These are phyloP conservation scores for Globisporangium solare DNA, from an alignment of 352 stramenopile genomes.

Conservation along the genomic window DNA sequence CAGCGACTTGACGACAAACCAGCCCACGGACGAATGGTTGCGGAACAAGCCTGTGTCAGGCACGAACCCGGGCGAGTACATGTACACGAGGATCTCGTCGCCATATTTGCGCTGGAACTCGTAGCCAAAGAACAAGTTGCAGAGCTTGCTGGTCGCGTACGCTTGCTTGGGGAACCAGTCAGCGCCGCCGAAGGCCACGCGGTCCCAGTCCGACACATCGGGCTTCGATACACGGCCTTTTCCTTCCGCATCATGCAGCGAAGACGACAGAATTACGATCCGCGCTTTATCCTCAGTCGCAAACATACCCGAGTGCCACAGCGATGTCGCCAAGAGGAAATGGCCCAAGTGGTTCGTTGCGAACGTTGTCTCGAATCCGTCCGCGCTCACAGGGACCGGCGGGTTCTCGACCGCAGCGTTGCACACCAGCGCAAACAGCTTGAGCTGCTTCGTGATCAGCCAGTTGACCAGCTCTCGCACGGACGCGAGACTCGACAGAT, in stretches of 20 bases:
- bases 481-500: conserved; percentile 23
- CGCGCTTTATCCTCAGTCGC: conserved; percentile 11
- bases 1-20: conserved; percentile 24
- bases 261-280: conserved; percentile 33
- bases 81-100: conserved; percentile 22
- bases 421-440: conserved; percentile 33
- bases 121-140: conserved; percentile 39
- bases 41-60: conserved; percentile 33
- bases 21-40: conserved; percentile 23
- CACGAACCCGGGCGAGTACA: conserved; percentile 32
- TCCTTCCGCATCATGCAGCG: conserved; percentile 20
- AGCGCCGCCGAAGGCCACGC: conserved; percentile 24
- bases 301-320: conserved; percentile 23
- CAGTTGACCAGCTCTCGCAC: conserved; percentile 21
- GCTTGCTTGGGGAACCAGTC: conserved; percentile 12
- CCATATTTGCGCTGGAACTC: conserved; percentile 28
- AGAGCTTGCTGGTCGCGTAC: conserved; percentile 40
- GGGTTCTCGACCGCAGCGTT: conserved; percentile 32
- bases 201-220: conserved; percentile 29
- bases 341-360: conserved; percentile 36
- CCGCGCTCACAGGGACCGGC: conserved; percentile 11
- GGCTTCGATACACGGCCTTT: conserved; percentile 4
- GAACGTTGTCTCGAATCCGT: conserved; percentile 37
- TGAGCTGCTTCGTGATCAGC: conserved; percentile 18
- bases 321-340: conserved; percentile 29